Evolutionary conservation across 305 asterid genomes (phyloP), one percentile per base, ranked within the genome.

Genomic region (Fraxinus ornus): DNA sequence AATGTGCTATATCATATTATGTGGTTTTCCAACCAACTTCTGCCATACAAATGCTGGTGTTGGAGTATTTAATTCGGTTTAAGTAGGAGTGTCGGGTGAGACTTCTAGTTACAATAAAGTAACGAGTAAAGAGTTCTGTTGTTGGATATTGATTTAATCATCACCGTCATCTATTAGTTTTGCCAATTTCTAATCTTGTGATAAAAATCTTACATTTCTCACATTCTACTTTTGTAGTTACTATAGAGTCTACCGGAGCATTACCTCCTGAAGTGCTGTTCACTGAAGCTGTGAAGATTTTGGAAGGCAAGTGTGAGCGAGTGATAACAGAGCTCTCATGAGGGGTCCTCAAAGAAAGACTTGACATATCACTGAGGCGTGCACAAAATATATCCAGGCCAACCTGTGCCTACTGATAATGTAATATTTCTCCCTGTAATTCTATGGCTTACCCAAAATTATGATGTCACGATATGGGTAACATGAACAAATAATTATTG

Each of bases 271-370:
- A 94, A 83, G 92, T 80, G 71, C 85, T 95, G 78, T 95, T 92
- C 77, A 89, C 95, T 2, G 98, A 94, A 91, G 97, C 97, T n/a
- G 94, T 94, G 83, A 91, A 90, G 92, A 91, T 92, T 73, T 84
- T 94, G 90, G 98, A 94, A 90, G 97, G 91, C 68, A 95, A 94
- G 87, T 94, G 99, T 77, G 93, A 90, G 87, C 87, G 93, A 66
- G 97, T 93, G 89, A 90, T 93, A 60, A 85, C 93, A 0, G 94
- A 90, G 85, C 94, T 92, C 83, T 90, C 94, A 1, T 95, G 86
- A 85, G 84, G 79, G 19, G 68, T 30, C 39, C 44, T 15, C 5
- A 33, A 68, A 37, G 28, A 77, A 3, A 39, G 55, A 44, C 26
- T 73, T 21, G 36, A 19, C 35, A 35, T 22, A 12, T 76, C n/a